Percentiles rank a stretch among this genome's conserved stretches.
Evolutionary conservation across 768 basidiomycete species (phyloP).

Genomic region (Kwoniella shandongensis): DNA sequence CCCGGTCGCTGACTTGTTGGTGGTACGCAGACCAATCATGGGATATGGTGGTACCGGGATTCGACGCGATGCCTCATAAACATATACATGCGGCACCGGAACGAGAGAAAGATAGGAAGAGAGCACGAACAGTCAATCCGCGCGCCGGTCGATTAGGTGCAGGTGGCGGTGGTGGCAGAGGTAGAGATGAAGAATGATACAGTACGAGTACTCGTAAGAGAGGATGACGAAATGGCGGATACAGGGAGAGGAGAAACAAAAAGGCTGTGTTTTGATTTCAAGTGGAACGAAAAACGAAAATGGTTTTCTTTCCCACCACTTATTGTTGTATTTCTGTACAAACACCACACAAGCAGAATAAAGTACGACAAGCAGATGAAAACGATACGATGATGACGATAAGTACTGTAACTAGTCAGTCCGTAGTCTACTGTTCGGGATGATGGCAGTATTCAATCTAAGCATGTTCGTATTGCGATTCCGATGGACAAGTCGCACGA

Average conservation of each 20-base stretch:
- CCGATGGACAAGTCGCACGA: too few relatives aligned
- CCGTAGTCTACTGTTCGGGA: too few relatives aligned
- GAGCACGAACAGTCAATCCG: slow-evolving; percentile 8
- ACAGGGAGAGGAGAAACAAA: background rate
- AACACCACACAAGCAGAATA: too few relatives aligned
- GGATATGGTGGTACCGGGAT: slow-evolving; percentile 24
- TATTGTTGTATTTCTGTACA: too few relatives aligned
- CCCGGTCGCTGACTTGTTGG: background rate
- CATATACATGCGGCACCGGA: slow-evolving; percentile 16
- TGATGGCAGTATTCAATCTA: too few relatives aligned
- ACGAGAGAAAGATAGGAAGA: slow-evolving; percentile 9
- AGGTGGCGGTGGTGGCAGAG: background rate
- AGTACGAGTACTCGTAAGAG: background rate
- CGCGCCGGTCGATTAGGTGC: slow-evolving; percentile 1
- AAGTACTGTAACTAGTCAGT: too few relatives aligned
- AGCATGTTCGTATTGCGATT: too few relatives aligned
- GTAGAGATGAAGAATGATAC: slow-evolving; percentile 7
- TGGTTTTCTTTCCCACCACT: too few relatives aligned
- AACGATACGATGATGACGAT: too few relatives aligned
- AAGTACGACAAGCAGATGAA: too few relatives aligned
- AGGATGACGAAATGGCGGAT: background rate
- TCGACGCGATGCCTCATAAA: slow-evolving; percentile 23
- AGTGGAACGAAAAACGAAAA: too few relatives aligned
- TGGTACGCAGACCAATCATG: slow-evolving; percentile 17
- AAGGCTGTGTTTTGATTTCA: background rate